Evolutionary conservation across 495 filamentous ascomycete species (phyloP).

Genomic region (Terfezia boudieri): DNA sequence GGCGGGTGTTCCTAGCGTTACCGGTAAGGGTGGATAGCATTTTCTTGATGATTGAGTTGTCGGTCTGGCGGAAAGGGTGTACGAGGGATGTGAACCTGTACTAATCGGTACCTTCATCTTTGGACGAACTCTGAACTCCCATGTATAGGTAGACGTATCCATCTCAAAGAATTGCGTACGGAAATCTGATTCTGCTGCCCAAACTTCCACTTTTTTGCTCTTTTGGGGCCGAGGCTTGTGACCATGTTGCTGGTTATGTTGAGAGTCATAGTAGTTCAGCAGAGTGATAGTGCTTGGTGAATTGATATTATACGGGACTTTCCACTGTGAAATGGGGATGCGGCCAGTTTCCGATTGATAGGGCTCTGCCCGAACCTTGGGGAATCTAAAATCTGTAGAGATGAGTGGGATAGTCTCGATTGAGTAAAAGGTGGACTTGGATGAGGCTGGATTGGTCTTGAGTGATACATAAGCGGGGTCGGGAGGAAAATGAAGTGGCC

Average conservation of each 20-base stretch:
- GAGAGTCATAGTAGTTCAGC: background rate
- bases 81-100: background rate
- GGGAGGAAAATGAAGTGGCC: background rate
- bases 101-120: background rate
- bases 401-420: background rate
- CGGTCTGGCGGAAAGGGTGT: too few species aligned
- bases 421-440: background rate
- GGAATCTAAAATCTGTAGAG: background rate
- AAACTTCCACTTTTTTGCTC: background rate
- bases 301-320: background rate
- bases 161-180: background rate
- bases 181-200: background rate
- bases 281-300: background rate
- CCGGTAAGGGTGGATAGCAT: too few species aligned
- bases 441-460: background rate
- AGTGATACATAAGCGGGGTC: background rate
- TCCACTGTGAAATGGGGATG: background rate
- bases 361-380: background rate
- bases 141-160: background rate
- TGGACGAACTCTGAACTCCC: background rate
- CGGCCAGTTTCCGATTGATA: background rate
- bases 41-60: too few species aligned
- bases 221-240: background rate
- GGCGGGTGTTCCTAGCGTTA: too few species aligned
- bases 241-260: background rate